A percentile compares a stretch with the other conserved stretches of the same genome.
Evolutionary conservation across 1,284 basidiomycete species (phyloP).

Genomic region (Psilocybe mexicana): DNA sequence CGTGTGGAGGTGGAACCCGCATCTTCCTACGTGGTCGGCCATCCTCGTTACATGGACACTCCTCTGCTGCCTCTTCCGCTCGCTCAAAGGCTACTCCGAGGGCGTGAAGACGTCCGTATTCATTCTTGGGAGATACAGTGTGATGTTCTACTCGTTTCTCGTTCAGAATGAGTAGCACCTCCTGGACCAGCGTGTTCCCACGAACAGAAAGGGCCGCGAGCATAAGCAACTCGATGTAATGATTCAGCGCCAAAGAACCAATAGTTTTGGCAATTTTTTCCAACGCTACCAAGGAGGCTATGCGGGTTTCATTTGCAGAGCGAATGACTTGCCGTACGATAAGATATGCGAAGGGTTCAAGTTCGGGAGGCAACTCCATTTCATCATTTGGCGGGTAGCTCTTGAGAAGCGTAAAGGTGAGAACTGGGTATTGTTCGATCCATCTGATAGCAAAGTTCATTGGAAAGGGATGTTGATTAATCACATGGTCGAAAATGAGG

Average conservation of each 20-base stretch:
- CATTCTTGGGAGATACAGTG: constrained; percentile 26
- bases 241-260: constrained; percentile 36
- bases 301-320: constrained; percentile 51
- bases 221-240: constrained; percentile 55
- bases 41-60: constrained; percentile 62
- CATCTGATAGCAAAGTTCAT: constrained; percentile 36
- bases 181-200: constrained; percentile 50
- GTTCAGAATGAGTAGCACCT: constrained; percentile 57
- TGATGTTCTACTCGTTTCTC: constrained; percentile 41
- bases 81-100: constrained; percentile 58
- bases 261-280: constrained; percentile 52
- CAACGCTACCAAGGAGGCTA: constrained; percentile 55
- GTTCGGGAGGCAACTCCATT: constrained; percentile 30
- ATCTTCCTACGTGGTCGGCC: constrained; percentile 46
- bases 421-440: constrained; percentile 49
- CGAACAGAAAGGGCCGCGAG: constrained; percentile 50
- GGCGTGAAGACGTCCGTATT: constrained; percentile 54
- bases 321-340: constrained; percentile 51
- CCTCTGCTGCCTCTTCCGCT: constrained; percentile 63
- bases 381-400: constrained; percentile 43
- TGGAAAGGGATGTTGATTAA: constrained; percentile 36
- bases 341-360: constrained; percentile 32
- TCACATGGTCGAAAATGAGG: constrained; percentile 45
- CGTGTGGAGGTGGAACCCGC: constrained; percentile 39
- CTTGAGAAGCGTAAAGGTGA: constrained; percentile 56